A percentile compares a stretch with the other conserved stretches of the same genome.
These are phyloP conservation scores for Fusarium sp. DNA, from an alignment of 2,329 filamentous ascomycete genomes.

Conservation along the genomic window DNA sequence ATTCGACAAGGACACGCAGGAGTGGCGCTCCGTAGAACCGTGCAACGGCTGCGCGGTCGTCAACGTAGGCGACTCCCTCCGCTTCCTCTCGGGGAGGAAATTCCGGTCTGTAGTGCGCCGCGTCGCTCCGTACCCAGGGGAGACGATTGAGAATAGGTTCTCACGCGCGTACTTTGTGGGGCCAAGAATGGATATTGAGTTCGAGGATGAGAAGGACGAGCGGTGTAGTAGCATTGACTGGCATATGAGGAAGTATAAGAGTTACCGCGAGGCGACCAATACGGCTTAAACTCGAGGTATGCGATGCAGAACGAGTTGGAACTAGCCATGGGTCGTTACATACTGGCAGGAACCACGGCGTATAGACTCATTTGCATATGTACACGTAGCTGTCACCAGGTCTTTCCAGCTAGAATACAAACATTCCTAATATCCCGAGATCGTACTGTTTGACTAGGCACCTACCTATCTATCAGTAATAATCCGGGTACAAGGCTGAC, in stretches of 20 bases:
- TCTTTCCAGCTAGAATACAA: not conserved
- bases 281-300: not conserved
- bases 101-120: not conserved
- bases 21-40: not conserved
- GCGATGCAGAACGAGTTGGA: not conserved
- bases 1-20: not conserved
- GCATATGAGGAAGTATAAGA: constrained; percentile 1
- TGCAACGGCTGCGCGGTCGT: not conserved
- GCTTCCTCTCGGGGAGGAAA: not conserved
- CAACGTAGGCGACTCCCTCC: not conserved
- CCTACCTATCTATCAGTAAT: not conserved
- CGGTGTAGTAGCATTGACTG: not conserved
- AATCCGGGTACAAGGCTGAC: not conserved
- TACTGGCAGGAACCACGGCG: not conserved
- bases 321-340: not conserved
- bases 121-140: not conserved
- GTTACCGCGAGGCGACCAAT: not conserved
- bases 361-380: not conserved
- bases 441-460: not conserved
- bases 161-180: not conserved
- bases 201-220: not conserved
- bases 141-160: not conserved
- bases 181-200: not conserved
- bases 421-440: not conserved
- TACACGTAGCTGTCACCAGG: not conserved